Base-by-base conservation (phyloP, 2,329 filamentous ascomycete genomes). In the Achaetomium macrosporum region DNA sequence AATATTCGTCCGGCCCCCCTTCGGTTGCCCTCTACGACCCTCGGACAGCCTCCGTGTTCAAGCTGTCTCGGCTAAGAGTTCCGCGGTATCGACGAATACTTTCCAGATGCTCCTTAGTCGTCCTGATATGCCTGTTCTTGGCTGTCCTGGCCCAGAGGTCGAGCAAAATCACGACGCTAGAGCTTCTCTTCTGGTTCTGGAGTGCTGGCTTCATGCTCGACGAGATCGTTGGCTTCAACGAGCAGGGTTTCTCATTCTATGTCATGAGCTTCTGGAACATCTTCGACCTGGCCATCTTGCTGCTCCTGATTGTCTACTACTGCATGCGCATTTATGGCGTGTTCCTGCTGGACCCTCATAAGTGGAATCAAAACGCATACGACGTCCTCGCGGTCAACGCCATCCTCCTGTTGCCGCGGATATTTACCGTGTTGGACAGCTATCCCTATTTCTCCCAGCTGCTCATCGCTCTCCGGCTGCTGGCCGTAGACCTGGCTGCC, bases 251-350 rank as follows among this genome's bases (percentile, higher is more conserved):
- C 67, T 91, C 90, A 36, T 80, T 97, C 30, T 97, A 96, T 71
- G 89, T 96, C 64, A 92, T 96, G 84, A 95, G 90, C 67, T 93
- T 96, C 68, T 96, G 92, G 92, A 96, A 96, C 68, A 83, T 91
- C 36, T 96, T 96, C 68, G 92, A 96, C 65, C 75, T 96, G 36
- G 91, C 91, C 9, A 96, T 96, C 49, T 73, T 96, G 48, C 72
- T 95, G 20, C 75, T 96, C 56, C 82, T 96, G 61, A 83, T 95
- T 63, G 80, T 88, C 51, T 96, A 96, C 73, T 95, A 96, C 67
- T 88, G 87, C 63, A 83, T 96, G 73, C 84, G 92, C 51, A 78
- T 93, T 13, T 96, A 95, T 64, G 90, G 90, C 17, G 86, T 96
- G 47, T 83, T 96, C 55, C 76, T 95, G 61, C 83, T 89, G 1